Conservation (phyloP, 495 filamentous ascomycete genomes). For the Penicillium desertorum region DNA sequence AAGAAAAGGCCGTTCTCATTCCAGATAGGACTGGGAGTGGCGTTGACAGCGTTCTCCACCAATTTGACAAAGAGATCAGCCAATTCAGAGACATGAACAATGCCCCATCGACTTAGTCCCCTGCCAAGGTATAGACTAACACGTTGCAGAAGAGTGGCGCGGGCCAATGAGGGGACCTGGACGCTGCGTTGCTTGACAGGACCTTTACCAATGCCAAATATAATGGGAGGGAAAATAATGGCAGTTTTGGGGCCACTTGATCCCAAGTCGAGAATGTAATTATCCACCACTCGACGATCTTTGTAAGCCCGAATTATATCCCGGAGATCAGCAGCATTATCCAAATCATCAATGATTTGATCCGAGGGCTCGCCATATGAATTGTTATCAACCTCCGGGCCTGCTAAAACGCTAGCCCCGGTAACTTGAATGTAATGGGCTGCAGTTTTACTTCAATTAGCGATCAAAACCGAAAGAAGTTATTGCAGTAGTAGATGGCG, state of each 20-base stretch:
- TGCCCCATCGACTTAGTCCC: conserved; percentile 7
- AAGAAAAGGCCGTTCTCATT: conserved; percentile 13
- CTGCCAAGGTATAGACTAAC: conserved; percentile 8
- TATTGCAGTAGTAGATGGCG: not conserved
- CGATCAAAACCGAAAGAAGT: not conserved
- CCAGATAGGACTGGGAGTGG: conserved; percentile 1
- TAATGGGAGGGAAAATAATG: conserved; percentile 11
- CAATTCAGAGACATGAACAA: conserved; percentile 8
- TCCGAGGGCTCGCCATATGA: conserved; percentile 11
- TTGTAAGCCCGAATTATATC: conserved; percentile 4
- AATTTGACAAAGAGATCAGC: conserved; percentile 6
- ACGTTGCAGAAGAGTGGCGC: not conserved
- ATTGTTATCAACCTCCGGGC: conserved; percentile 6
- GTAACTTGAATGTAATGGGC: conserved; percentile 12
- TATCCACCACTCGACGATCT: conserved; percentile 5
- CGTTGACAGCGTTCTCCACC: conserved; percentile 1
- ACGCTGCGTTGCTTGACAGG: conserved; percentile 10
- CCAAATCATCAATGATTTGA: conserved; percentile 6
- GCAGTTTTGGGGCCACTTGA: conserved; percentile 9
- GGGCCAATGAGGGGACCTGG: conserved; percentile 6
- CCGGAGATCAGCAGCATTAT: conserved; percentile 3
- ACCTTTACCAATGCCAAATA: conserved; percentile 8
- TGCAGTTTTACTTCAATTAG: not conserved
- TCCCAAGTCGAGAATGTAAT: conserved; percentile 13
- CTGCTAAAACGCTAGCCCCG: conserved; percentile 5